Conservation (phyloP, 257 asterid genomes). For the Coffea eugenioides region DNA sequence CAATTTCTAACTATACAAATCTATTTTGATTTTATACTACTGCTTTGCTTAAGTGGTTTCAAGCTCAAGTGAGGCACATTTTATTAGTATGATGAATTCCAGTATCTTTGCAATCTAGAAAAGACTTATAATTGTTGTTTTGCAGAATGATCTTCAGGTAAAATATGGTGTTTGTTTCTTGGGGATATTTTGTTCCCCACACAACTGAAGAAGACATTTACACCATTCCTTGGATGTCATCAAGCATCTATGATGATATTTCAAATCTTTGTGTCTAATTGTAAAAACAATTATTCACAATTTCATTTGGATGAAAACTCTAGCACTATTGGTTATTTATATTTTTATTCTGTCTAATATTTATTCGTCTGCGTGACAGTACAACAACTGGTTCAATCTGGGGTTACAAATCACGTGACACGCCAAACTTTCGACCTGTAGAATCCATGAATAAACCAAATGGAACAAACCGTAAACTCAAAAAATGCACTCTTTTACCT, state of each 20-base stretch:
- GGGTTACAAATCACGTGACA: too few species aligned
- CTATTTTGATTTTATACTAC: not conserved
- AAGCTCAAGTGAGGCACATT: not conserved
- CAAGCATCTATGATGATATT: not conserved
- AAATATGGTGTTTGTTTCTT: conserved; percentile 7
- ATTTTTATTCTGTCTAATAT: not conserved
- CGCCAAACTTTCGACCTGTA: too few species aligned
- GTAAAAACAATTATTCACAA: not conserved
- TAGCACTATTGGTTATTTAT: not conserved
- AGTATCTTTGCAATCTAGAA: not conserved
- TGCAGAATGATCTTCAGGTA: conserved; percentile 96
- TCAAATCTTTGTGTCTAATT: not conserved
- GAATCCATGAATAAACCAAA: too few species aligned
- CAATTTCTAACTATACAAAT: not conserved
- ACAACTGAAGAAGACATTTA: not conserved
- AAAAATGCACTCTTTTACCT: too few species aligned
- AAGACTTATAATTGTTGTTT: not conserved
- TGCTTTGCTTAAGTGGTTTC: not conserved
- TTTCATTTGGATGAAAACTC: not conserved
- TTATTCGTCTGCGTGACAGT: not conserved
- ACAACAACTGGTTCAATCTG: too few species aligned
- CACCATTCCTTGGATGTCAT: not conserved
- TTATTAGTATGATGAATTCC: not conserved
- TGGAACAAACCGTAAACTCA: too few species aligned
- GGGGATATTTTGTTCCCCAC: not conserved